Conservation (phyloP, 2,329 filamentous ascomycete species). For the Teratosphaeria epicoccoides region DNA sequence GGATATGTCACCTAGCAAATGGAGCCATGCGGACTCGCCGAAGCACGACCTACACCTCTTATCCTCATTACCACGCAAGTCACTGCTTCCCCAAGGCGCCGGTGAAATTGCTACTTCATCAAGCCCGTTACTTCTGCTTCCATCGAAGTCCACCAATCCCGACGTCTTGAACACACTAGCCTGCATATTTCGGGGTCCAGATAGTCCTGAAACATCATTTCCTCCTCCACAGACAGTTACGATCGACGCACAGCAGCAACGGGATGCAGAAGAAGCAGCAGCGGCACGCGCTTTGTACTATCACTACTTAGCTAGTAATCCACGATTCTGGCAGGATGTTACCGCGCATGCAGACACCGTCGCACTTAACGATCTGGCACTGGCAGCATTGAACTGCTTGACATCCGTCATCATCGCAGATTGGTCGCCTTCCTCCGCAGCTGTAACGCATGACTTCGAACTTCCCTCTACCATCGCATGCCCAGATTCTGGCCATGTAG, state of each 20-base stretch:
- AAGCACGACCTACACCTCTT: constrained; percentile 47
- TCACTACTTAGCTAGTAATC: constrained; percentile 41
- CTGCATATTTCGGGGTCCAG: constrained; percentile 46
- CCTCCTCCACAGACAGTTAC: constrained; percentile 16
- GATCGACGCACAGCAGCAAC: constrained; percentile 23
- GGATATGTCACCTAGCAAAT: constrained; percentile 35
- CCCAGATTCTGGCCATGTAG: constrained; percentile 35
- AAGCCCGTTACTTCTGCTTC: constrained; percentile 40
- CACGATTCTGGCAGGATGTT: constrained; percentile 43
- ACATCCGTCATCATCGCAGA: constrained; percentile 43
- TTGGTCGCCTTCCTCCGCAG: constrained; percentile 34
- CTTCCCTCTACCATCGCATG: constrained; percentile 30
- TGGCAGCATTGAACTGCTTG: constrained; percentile 45
- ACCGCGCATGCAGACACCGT: constrained; percentile 45
- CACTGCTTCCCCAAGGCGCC: constrained; percentile 36
- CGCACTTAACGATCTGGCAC: constrained; percentile 46
- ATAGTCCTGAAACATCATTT: constrained; percentile 26
- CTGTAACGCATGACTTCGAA: constrained; percentile 14
- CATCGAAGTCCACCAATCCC: constrained; percentile 41
- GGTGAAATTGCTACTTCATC: constrained; percentile 17
- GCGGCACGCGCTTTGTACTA: constrained; percentile 47
- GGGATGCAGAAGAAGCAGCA: constrained; percentile 32
- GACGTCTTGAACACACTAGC: constrained; percentile 46
- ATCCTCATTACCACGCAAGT: constrained; percentile 44
- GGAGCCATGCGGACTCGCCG: constrained; percentile 45